These are phyloP conservation scores for Kregervanrija pseudodelftensis DNA, from an alignment of 805 yeast genomes.

Conservation along the genomic window DNA sequence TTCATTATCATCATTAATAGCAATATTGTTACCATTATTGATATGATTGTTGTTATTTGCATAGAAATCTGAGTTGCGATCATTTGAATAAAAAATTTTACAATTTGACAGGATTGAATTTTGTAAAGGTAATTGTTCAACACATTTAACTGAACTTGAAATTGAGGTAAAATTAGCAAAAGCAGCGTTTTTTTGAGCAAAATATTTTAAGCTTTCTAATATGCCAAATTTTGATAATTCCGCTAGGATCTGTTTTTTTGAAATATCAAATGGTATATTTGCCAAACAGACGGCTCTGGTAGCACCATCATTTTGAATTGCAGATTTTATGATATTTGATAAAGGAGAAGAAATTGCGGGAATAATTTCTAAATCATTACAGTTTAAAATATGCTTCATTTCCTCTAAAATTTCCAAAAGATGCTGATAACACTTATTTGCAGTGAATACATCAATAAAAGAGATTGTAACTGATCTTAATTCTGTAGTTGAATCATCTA, in stretches of 20 bases:
- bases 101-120: conserved; percentile 18
- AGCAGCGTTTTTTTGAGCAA: conserved; percentile 17
- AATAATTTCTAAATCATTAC: conserved; percentile 30
- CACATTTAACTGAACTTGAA: conserved; percentile 38
- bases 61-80: conserved; percentile 4
- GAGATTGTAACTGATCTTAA: conserved; percentile 11
- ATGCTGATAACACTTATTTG: conserved; percentile 17
- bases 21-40: not conserved
- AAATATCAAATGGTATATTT: conserved; percentile 12
- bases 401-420: conserved; percentile 11
- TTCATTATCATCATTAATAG: conserved; percentile 1
- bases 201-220: conserved; percentile 30
- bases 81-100: conserved; percentile 25
- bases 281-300: conserved; percentile 24
- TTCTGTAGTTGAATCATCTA: not conserved
- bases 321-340: conserved; percentile 17
- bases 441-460: conserved; percentile 18
- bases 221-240: conserved; percentile 36
- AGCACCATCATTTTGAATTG: conserved; percentile 27
- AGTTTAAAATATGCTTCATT: conserved; percentile 27
- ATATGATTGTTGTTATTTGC: not conserved
- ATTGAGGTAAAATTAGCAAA: conserved; percentile 38
- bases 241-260: conserved; percentile 14
- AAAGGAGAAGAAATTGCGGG: conserved; percentile 27
- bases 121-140: conserved; percentile 29